These are phyloP conservation scores for Orychophragmus violaceus DNA, from an alignment of 345 rosid species.

Conservation along the genomic window DNA sequence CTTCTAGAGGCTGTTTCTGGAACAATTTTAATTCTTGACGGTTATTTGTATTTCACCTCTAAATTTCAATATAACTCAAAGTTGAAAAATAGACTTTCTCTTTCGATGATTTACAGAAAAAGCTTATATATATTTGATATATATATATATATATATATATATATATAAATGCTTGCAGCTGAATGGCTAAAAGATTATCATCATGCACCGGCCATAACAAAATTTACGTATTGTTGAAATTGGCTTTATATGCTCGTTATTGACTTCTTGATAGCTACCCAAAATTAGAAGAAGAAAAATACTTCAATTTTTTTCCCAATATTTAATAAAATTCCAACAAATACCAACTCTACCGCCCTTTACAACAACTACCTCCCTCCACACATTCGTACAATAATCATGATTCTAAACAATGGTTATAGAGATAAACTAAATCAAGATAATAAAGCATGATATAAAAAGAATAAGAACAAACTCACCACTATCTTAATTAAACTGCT, in stretches of 20 bases:
- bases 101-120: too few relatives aligned
- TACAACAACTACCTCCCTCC: conserved; percentile 9
- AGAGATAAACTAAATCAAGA: not conserved
- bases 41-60: too few relatives aligned
- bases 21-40: too few relatives aligned
- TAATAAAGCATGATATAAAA: not conserved
- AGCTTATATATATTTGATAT: too few relatives aligned
- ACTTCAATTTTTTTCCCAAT: not conserved
- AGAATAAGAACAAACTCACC: not conserved
- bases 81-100: too few relatives aligned
- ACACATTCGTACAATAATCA: not conserved
- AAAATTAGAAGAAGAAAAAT: not conserved
- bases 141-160: too few relatives aligned
- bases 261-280: not conserved
- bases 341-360: conserved; percentile 20
- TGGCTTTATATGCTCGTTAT: conserved; percentile 8
- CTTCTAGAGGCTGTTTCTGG: too few relatives aligned
- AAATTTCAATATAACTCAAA: too few relatives aligned
- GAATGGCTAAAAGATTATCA: not conserved
- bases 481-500: conserved; percentile 12
- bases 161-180: not conserved
- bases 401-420: conserved; percentile 4
- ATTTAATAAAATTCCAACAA: not conserved
- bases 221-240: not conserved
- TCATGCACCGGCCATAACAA: not conserved